These are phyloP conservation scores for Suillus variegatus DNA, from an alignment of 768 basidiomycete genomes.

Conservation along the genomic window DNA sequence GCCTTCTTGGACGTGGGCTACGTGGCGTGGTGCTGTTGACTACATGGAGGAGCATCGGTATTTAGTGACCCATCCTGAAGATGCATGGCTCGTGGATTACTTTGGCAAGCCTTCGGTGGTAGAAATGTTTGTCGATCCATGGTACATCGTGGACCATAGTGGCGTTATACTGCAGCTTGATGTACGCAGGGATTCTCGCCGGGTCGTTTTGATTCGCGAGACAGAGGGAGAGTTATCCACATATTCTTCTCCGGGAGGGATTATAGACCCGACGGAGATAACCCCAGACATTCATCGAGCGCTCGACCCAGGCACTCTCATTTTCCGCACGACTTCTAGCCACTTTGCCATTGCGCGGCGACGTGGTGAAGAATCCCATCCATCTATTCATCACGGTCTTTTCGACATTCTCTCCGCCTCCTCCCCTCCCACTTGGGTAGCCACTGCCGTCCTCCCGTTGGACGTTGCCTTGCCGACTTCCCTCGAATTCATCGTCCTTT, in stretches of 20 bases:
- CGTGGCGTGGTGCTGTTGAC: conserved; percentile 22
- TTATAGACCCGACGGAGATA: neutral
- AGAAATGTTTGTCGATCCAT: conserved; percentile 18
- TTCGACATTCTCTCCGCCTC: conserved; percentile 16
- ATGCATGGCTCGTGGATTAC: neutral
- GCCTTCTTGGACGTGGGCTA: conserved; percentile 29
- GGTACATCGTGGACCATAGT: conserved; percentile 19
- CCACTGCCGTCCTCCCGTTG: conserved; percentile 21
- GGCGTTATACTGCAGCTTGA: conserved; percentile 15
- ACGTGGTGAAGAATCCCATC: neutral
- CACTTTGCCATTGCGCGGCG: conserved; percentile 12
- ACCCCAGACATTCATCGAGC: neutral
- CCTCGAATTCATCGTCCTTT: conserved; percentile 24
- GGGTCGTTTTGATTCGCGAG: conserved; percentile 4
- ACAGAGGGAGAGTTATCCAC: neutral
- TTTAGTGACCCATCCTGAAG: neutral
- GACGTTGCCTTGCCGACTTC: conserved; percentile 8
- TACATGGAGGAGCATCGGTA: conserved; percentile 6
- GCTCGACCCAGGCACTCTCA: conserved; percentile 19
- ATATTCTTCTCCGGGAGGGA: conserved; percentile 10
- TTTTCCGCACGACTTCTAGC: conserved; percentile 24
- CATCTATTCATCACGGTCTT: conserved; percentile 10
- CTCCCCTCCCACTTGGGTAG: conserved; percentile 2
- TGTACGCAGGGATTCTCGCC: conserved; percentile 7
- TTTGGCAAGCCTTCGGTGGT: conserved; percentile 9